A percentile compares a stretch with the other conserved stretches of the same genome.
Conservation (phyloP, 176 grass and related monocot genomes). For the Carex parvula region DNA sequence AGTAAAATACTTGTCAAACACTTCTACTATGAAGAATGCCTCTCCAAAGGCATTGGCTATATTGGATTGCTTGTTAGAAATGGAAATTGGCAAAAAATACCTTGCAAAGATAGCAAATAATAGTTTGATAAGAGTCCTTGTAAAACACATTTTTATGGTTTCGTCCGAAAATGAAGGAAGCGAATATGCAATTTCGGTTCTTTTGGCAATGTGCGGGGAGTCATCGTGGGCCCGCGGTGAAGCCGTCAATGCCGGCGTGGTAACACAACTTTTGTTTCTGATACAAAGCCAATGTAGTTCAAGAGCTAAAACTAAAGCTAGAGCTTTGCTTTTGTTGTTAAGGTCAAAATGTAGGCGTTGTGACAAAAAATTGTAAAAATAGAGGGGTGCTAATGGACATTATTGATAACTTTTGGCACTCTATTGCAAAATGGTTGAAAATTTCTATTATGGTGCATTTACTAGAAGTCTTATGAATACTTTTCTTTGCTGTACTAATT, state of each 20-base stretch:
- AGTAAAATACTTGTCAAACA: constrained; percentile 43
- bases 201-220: constrained; percentile 53
- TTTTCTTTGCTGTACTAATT: background rate
- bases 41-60: constrained; percentile 41
- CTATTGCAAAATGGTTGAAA: background rate
- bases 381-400: background rate
- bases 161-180: constrained; percentile 60
- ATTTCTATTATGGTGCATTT: background rate
- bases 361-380: background rate
- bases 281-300: constrained; percentile 83
- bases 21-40: constrained; percentile 7
- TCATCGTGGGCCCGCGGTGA: constrained; percentile 33
- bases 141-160: constrained; percentile 69
- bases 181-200: constrained; percentile 70
- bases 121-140: constrained; percentile 38
- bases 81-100: constrained; percentile 41
- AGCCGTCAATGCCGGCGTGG: constrained; percentile 48
- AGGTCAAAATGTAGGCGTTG: constrained; percentile 41
- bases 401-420: background rate
- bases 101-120: constrained; percentile 26
- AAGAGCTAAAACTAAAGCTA: constrained; percentile 57
- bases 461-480: background rate
- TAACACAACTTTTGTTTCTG: constrained; percentile 67
- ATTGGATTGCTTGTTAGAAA: constrained; percentile 44
- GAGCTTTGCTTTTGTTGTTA: constrained; percentile 68